Percentiles rank a stretch among this genome's conserved stretches.
phyloP scores from a whole-genome alignment of 75 land plant species.

The Cryptomeria japonica region DNA sequence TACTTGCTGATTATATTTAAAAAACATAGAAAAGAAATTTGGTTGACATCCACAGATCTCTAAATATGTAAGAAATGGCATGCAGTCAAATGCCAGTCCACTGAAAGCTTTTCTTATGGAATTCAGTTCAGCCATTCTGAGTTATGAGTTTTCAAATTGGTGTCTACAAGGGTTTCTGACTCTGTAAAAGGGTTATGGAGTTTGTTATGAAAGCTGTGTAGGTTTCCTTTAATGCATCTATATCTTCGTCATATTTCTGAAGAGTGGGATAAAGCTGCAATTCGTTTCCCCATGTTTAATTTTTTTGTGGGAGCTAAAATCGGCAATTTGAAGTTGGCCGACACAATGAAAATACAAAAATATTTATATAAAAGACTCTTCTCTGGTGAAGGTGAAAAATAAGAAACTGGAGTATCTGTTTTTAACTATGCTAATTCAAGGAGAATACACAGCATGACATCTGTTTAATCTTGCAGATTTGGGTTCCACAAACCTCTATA shows the following conservation, averaged over 20 bases:
- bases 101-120: not conserved
- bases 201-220: not conserved
- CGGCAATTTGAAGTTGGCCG: not conserved
- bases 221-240: not conserved
- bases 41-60: not conserved
- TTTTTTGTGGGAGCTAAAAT: not conserved
- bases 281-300: not conserved
- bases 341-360: not conserved
- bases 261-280: not conserved
- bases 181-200: not conserved
- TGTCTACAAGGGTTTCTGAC: not conserved
- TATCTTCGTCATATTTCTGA: not conserved
- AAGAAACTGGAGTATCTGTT: not conserved
- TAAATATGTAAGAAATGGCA: not conserved
- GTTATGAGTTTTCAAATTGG: not conserved
- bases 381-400: not conserved
- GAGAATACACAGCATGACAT: not conserved
- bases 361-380: not conserved
- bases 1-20: not conserved
- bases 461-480: not conserved
- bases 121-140: not conserved
- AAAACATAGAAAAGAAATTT: not conserved
- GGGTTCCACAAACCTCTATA: not conserved
- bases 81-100: not conserved
- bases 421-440: not conserved